These are phyloP conservation scores for Syzygium grande DNA, from an alignment of 345 rosid genomes.

Conservation along the genomic window DNA sequence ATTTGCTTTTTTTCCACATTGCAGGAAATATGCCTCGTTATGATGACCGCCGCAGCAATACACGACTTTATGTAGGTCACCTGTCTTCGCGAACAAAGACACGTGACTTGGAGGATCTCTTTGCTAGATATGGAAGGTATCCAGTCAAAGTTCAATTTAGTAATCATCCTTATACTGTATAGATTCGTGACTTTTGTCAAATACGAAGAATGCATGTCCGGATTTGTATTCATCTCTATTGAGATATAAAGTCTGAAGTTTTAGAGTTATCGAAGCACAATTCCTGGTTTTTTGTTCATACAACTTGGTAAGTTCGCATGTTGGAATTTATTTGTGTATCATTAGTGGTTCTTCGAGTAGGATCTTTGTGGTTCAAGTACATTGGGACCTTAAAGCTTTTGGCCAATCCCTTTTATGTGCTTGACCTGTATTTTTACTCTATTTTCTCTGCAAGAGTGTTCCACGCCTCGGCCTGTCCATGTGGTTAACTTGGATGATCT, in stretches of 20 bases:
- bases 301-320: background rate
- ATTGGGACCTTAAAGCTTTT: conserved; percentile 1
- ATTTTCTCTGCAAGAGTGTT: conserved; percentile 35
- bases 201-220: background rate
- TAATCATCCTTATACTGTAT: background rate
- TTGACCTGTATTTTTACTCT: conserved; percentile 13
- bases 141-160: background rate
- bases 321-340: background rate
- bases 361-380: background rate
- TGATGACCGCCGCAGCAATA: conserved; percentile 57
- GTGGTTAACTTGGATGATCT: conserved; percentile 82
- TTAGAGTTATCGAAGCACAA: background rate
- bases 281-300: background rate
- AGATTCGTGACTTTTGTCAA: background rate
- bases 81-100: conserved; percentile 56
- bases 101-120: conserved; percentile 63
- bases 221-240: background rate
- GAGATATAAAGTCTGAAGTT: background rate
- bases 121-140: conserved; percentile 78
- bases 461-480: conserved; percentile 32
- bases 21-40: conserved; percentile 55
- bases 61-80: conserved; percentile 77
- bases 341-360: background rate
- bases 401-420: conserved; percentile 10
- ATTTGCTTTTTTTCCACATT: background rate